These are phyloP conservation scores for Lanzia echinophila DNA, from an alignment of 2,329 filamentous ascomycete species.

Conservation along the genomic window DNA sequence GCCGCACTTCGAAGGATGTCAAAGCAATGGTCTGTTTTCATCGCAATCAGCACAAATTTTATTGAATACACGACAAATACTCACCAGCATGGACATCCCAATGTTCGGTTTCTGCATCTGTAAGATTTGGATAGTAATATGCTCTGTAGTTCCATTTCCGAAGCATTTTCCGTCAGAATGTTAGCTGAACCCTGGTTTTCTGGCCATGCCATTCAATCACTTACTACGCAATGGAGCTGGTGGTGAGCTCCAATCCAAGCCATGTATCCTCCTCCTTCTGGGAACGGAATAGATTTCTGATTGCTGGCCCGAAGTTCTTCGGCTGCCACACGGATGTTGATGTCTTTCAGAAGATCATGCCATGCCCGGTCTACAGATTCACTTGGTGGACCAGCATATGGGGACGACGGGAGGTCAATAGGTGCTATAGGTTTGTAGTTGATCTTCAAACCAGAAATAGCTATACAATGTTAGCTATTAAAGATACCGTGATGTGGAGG, in stretches of 20 bases:
- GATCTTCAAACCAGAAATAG: neutral
- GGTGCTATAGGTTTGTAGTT: neutral
- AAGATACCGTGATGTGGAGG: neutral
- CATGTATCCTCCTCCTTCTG: neutral
- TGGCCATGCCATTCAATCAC: neutral
- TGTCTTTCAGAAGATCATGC: neutral
- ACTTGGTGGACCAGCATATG: slow-evolving; percentile 3
- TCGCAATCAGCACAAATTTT: neutral
- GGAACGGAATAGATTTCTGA: neutral
- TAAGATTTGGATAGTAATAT: neutral
- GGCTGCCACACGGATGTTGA: neutral
- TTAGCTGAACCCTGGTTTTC: neutral
- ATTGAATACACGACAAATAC: fast-evolving
- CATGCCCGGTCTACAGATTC: slow-evolving; percentile 5
- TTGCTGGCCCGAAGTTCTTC: neutral
- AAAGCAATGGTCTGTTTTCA: slow-evolving; percentile 4
- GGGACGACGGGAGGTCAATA: neutral
- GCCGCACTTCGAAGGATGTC: slow-evolving; percentile 2
- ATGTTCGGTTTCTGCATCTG: neutral
- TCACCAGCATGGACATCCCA: slow-evolving; percentile 5
- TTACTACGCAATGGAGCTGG: neutral
- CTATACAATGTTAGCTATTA: neutral
- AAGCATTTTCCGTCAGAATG: neutral
- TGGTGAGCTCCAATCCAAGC: neutral
- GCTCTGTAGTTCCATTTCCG: neutral